Conservation (phyloP, 345 rosid genomes). For the Nasturtium officinale region DNA sequence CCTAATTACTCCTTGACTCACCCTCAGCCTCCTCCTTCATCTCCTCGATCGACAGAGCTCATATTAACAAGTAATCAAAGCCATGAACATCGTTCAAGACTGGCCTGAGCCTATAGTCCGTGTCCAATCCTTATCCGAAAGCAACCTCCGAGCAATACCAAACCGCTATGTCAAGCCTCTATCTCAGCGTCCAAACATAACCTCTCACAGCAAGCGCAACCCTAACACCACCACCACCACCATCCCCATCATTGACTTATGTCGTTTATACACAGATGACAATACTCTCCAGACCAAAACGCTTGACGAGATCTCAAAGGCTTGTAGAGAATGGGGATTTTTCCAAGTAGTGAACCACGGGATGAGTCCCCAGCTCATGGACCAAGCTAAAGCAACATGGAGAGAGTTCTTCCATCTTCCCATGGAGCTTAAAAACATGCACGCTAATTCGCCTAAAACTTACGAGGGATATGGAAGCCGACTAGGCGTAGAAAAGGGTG, state of each 20-base stretch:
- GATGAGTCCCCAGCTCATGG: slow-evolving; percentile 64
- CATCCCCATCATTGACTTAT: slow-evolving; percentile 80
- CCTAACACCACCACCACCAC: slow-evolving; percentile 40
- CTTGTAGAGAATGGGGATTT: slow-evolving; percentile 82
- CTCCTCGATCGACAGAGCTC: not conserved
- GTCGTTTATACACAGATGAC: slow-evolving; percentile 39
- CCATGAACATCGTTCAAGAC: slow-evolving; percentile 53
- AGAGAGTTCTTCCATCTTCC: slow-evolving; percentile 76
- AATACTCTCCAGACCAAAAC: slow-evolving; percentile 27
- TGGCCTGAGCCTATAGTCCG: slow-evolving; percentile 98
- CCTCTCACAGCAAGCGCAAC: slow-evolving; percentile 15
- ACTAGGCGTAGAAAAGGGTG: slow-evolving; percentile 79
- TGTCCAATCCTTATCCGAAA: slow-evolving; percentile 82
- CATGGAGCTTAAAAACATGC: slow-evolving; percentile 65
- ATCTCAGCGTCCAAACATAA: slow-evolving; percentile 56
- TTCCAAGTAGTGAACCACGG: slow-evolving; percentile 91
- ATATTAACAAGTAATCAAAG: slow-evolving; percentile 13
- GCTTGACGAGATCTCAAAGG: slow-evolving; percentile 46
- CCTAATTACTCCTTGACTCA: slow-evolving; percentile 12
- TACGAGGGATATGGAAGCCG: slow-evolving; percentile 96
- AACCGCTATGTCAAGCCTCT: slow-evolving; percentile 72
- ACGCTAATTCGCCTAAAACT: slow-evolving; percentile 74
- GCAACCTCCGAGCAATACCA: slow-evolving; percentile 55
- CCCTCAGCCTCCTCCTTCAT: slow-evolving; percentile 17
- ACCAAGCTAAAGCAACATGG: slow-evolving; percentile 61